Base-by-base conservation (phyloP, 441 rosid species). In the Erysimum cheiri region DNA sequence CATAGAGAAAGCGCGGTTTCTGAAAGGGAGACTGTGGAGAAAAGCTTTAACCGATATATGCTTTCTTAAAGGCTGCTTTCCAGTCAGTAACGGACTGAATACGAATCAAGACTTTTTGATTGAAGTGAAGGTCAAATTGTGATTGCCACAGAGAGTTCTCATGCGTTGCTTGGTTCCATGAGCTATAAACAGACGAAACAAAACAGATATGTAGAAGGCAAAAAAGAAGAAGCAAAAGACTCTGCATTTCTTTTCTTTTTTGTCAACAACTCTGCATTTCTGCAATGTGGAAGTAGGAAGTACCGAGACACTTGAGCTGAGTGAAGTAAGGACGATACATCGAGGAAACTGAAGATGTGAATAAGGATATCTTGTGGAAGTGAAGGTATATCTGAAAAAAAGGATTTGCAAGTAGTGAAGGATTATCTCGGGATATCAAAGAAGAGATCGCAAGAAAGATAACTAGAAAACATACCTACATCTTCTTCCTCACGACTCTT, bases 331-430 rank as follows among this genome's bases (percentile, higher is more conserved):
- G 97, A 85, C 13, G 69, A 79, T 64, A 85, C 66, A 73, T 89
- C 95, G 11, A 91, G 85, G 67, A 84, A 87, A 55, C 90, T 76
- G 71, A 91, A 85, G 76, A 90, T 85, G 69, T 84, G 87, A 43
- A 80, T 32, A 46, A 88, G 82, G 79, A 88, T 78, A 76, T 93
- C 98, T 54, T 81, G 82, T n/a, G 98, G 93, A 64, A 93, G 78
- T 54, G 84, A 87, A 24, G 81, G 73, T 8, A 84, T 47, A 61
- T 77, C 96, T 88, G 84, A 9, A 39, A 49, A 64, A 29, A 54
- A 49, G 40, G 57, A 40, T 35, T 62, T 4, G 2, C 47, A 41
- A 0, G 6, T 8, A 10, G 47, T 53, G 29, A 67, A 54, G 37
- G 19, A 60, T 22, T 44, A 37, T 62, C 8, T 67, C 37, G 14